Evolutionary conservation across 192 early-diverging fungal species (phyloP).

Genomic region (Chytriomyces hyalinus): DNA sequence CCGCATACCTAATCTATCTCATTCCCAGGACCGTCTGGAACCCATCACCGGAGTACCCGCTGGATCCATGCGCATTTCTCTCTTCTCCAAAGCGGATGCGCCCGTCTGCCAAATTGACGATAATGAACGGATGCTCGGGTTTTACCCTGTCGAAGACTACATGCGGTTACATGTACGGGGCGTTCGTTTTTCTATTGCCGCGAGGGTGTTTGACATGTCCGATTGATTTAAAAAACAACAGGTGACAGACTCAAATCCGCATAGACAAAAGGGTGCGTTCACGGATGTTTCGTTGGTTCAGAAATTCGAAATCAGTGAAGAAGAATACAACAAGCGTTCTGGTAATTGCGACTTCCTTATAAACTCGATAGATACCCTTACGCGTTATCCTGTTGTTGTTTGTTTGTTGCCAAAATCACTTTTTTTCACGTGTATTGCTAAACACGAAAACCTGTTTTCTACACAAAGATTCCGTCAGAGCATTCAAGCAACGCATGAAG

Average conservation of each 20-base stretch:
- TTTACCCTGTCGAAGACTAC: slow-evolving; percentile 83
- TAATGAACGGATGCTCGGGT: slow-evolving; percentile 77
- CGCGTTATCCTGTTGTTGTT: too few relatives aligned
- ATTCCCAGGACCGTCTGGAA: slow-evolving; percentile 76
- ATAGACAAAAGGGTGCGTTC: slow-evolving; percentile 69
- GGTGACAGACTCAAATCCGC: slow-evolving; percentile 75
- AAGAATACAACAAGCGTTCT: slow-evolving; percentile 81
- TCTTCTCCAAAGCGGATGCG: slow-evolving; percentile 46
- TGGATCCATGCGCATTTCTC: slow-evolving; percentile 57
- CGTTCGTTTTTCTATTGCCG: background rate
- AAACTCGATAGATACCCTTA: background rate
- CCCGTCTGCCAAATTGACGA: slow-evolving; percentile 48
- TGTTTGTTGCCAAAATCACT: background rate
- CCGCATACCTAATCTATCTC: background rate
- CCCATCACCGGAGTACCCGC: slow-evolving; percentile 89
- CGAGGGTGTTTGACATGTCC: background rate
- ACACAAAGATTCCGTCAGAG: slow-evolving; percentile 76
- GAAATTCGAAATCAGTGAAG: slow-evolving; percentile 90
- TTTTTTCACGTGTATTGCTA: too few relatives aligned
- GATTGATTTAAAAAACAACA: slow-evolving; percentile 25
- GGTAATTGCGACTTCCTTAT: slow-evolving; percentile 50
- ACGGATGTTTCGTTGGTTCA: slow-evolving; percentile 89
- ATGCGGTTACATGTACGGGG: slow-evolving; percentile 71
- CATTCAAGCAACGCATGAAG: slow-evolving; percentile 88
- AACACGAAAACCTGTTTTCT: background rate